Conservation (phyloP, 2,329 filamentous ascomycete genomes). For the Fusarium nodosum region DNA sequence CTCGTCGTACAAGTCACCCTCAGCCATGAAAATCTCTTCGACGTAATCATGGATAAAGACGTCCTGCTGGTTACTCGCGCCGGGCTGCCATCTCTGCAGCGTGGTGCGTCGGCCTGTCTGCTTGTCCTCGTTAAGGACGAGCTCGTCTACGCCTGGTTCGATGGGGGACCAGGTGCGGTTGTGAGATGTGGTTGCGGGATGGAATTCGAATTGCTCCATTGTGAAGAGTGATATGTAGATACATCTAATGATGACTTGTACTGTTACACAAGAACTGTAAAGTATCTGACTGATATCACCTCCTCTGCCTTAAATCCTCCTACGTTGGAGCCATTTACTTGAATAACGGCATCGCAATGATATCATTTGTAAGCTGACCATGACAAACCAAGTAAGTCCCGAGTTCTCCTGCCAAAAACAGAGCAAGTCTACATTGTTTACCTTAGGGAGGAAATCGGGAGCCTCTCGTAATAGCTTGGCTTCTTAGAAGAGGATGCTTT, state of each 20-base stretch:
- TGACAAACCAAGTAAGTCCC: conserved; percentile 31
- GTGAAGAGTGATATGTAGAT: neutral
- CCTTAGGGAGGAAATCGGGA: neutral
- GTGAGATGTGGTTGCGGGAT: conserved; percentile 40
- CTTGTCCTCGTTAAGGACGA: conserved; percentile 54
- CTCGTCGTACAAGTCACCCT: conserved; percentile 54
- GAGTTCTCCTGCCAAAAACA: conserved; percentile 7
- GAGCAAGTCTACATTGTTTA: neutral
- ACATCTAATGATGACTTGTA: neutral
- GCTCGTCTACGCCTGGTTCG: conserved; percentile 54
- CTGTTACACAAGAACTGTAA: conserved; percentile 3
- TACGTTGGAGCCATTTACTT: neutral
- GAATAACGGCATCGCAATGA: conserved; percentile 4
- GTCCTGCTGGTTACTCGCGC: conserved; percentile 46
- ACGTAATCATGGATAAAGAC: conserved; percentile 55
- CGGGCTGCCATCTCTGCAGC: conserved; percentile 56
- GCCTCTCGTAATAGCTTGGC: neutral
- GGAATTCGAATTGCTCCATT: conserved; percentile 51
- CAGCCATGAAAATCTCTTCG: conserved; percentile 57
- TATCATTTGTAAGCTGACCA: conserved; percentile 34
- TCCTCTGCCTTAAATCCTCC: conserved; percentile 20
- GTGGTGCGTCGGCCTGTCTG: conserved; percentile 49
- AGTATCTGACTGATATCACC: neutral
- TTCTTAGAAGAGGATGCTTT: neutral
- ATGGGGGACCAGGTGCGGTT: conserved; percentile 46